phyloP scores from a whole-genome alignment of 208 protist genomes.

The Wallacemonas sp. region DNA sequence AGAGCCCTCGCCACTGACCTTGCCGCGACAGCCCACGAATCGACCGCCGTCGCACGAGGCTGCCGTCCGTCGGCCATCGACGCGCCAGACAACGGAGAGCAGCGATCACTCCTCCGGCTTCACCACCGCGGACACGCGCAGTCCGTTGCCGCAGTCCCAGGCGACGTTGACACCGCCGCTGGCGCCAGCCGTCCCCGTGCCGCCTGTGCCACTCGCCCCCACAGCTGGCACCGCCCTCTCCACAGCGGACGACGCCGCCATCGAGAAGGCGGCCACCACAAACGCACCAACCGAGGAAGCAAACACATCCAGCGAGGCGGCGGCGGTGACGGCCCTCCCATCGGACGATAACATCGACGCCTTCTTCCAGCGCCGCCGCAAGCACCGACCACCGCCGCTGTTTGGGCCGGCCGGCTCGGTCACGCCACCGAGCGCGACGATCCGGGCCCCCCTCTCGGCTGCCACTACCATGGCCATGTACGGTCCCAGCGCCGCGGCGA shows the following conservation, averaged over 20 bases:
- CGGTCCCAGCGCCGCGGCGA: too few species aligned
- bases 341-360: conserved; percentile 8
- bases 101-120: not conserved
- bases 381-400: conserved; percentile 56
- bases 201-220: too few species aligned
- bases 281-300: not conserved
- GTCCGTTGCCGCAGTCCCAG: too few species aligned
- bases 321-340: not conserved
- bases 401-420: conserved; percentile 16
- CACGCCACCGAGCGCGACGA: not conserved
- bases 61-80: not conserved
- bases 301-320: not conserved
- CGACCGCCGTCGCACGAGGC: too few species aligned
- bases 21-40: too few species aligned
- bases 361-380: conserved; percentile 26
- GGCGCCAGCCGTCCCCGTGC: too few species aligned
- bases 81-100: not conserved
- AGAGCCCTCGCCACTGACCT: not conserved
- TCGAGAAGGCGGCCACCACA: not conserved
- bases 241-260: too few species aligned
- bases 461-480: not conserved
- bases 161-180: not conserved
- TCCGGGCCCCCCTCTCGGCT: not conserved
- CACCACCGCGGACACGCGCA: not conserved
- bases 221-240: too few species aligned